Conservation (phyloP, 495 filamentous ascomycete genomes). For the Sphaerosporella brunnea region DNA sequence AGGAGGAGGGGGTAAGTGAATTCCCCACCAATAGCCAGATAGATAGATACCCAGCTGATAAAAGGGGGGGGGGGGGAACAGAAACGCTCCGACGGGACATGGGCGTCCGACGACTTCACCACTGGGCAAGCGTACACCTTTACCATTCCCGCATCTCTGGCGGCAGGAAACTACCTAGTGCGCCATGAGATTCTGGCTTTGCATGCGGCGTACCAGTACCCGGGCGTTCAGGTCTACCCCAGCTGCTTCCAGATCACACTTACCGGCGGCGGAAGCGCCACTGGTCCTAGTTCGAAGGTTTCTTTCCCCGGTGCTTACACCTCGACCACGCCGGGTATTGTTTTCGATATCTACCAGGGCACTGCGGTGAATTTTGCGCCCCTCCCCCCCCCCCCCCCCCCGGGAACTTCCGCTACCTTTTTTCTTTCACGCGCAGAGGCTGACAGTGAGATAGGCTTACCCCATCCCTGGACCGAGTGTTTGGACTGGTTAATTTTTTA, state of each 20-base stretch:
- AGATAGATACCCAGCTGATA: conserved; percentile 25
- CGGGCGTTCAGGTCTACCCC: conserved; percentile 44
- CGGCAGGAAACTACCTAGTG: conserved; percentile 48
- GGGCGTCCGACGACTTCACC: conserved; percentile 41
- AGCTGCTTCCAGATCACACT: conserved; percentile 53
- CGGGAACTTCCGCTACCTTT: not conserved
- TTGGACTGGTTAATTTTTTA: conserved; percentile 18
- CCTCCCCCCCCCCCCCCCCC: too few relatives aligned
- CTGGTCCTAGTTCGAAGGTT: conserved; percentile 29
- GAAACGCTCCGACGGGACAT: conserved; percentile 30
- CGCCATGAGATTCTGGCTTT: conserved; percentile 58
- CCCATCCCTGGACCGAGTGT: conserved; percentile 39
- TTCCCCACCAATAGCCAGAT: conserved; percentile 18
- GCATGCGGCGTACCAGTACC: conserved; percentile 34
- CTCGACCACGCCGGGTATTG: conserved; percentile 39
- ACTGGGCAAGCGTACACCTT: conserved; percentile 41
- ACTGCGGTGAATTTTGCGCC: conserved; percentile 10
- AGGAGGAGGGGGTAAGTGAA: conserved; percentile 33
- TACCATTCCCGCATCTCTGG: conserved; percentile 44
- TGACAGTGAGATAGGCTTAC: conserved; percentile 27
- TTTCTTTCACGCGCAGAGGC: not conserved
- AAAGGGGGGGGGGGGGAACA: too few relatives aligned
- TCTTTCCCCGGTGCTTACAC: conserved; percentile 37
- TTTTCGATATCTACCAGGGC: conserved; percentile 42
- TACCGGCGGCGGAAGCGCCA: conserved; percentile 39